Conservation (phyloP, 2,329 filamentous ascomycete genomes). For the Aciculosporium take region DNA sequence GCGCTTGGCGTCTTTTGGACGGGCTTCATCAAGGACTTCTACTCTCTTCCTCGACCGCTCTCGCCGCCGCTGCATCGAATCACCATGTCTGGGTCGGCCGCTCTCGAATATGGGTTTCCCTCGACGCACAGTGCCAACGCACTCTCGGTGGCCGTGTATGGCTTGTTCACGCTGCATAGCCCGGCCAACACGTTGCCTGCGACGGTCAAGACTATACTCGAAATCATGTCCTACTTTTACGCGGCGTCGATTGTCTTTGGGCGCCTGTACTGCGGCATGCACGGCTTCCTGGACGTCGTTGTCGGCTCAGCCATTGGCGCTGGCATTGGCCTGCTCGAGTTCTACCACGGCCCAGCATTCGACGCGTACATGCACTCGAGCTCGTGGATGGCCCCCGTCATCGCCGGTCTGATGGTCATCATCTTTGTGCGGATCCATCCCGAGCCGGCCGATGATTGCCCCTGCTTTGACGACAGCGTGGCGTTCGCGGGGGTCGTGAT, state of each 20-base stretch:
- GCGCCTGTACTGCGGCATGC: slow-evolving; percentile 94
- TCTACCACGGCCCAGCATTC: slow-evolving; percentile 44
- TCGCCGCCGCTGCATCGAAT: slow-evolving; percentile 88
- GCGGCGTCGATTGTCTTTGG: slow-evolving; percentile 80
- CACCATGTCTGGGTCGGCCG: slow-evolving; percentile 91
- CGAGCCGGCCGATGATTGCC: slow-evolving; percentile 91
- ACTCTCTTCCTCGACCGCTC: slow-evolving; percentile 80
- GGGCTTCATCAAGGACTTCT: slow-evolving; percentile 86
- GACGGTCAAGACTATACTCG: slow-evolving; percentile 46
- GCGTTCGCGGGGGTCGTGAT: slow-evolving; percentile 84
- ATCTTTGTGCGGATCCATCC: slow-evolving; percentile 78
- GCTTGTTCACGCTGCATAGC: slow-evolving; percentile 53
- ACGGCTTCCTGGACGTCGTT: slow-evolving; percentile 85
- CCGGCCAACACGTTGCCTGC: slow-evolving; percentile 48
- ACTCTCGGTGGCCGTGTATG: slow-evolving; percentile 82
- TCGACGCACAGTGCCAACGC: slow-evolving; percentile 96
- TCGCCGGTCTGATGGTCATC: slow-evolving; percentile 53
- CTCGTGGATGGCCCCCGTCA: slow-evolving; percentile 47
- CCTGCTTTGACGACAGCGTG: slow-evolving; percentile 92
- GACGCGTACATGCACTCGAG: slow-evolving; percentile 58
- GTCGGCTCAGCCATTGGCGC: slow-evolving; percentile 67
- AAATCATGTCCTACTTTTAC: slow-evolving; percentile 66
- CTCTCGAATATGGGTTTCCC: slow-evolving; percentile 92
- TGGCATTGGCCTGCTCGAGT: slow-evolving; percentile 44
- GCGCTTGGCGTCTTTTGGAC: slow-evolving; percentile 73